A percentile compares a stretch with the other conserved stretches of the same genome.
These are phyloP conservation scores for Gillenia trifoliata DNA, from an alignment of 306 rosid species.

Conservation along the genomic window DNA sequence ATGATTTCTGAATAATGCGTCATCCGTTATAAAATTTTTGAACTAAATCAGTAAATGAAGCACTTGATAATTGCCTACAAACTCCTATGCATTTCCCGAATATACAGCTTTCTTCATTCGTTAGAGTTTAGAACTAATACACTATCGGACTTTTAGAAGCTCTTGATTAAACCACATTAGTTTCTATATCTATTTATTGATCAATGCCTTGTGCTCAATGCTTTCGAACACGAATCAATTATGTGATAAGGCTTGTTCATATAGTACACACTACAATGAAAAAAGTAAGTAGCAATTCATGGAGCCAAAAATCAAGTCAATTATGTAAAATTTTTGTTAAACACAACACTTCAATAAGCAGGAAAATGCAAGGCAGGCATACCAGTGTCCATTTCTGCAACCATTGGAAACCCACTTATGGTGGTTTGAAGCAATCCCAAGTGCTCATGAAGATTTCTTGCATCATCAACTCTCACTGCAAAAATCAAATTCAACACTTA, in stretches of 20 bases:
- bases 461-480: not conserved
- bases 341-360: not conserved
- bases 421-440: constrained; percentile 1
- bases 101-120: not conserved
- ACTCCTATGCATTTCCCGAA: not conserved
- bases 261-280: not conserved
- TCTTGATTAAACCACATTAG: not conserved
- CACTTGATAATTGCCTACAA: not conserved
- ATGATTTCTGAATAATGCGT: not conserved
- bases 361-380: not conserved
- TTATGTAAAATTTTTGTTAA: not conserved
- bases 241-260: not conserved
- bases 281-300: not conserved
- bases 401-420: not conserved
- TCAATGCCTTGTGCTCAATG: not conserved
- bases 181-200: not conserved
- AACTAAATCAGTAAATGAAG: not conserved
- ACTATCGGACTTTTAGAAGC: not conserved
- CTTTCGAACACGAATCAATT: not conserved
- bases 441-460: not conserved
- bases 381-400: constrained; percentile 3
- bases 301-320: not conserved
- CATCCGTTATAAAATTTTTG: not conserved
- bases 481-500: not conserved
- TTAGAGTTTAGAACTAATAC: not conserved